phyloP scores from a whole-genome alignment of 192 early-diverging fungal species.

The Anaeromyces robustus region DNA sequence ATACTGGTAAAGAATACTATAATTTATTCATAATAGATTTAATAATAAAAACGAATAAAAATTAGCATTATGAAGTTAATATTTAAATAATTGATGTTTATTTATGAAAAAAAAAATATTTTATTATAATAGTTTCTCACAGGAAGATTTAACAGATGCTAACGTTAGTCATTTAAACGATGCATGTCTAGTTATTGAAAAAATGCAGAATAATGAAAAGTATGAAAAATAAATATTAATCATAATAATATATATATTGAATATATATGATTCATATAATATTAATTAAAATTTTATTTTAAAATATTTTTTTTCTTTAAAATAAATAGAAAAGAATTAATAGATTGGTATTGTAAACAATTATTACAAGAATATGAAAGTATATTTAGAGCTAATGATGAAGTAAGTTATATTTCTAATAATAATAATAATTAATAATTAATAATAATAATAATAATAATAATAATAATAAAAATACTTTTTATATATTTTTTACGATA shows the following conservation, averaged over 20 bases:
- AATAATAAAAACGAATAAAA: no score
- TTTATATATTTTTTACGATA: no score
- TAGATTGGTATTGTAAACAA: slow-evolving; percentile 64
- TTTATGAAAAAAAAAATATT: background rate
- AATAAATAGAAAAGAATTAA: slow-evolving; percentile 27
- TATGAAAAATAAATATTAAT: slow-evolving; percentile 16
- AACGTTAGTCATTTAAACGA: slow-evolving; percentile 39
- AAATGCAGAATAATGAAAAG: slow-evolving; percentile 47
- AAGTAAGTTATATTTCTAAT: slow-evolving; percentile 9
- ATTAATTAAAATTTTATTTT: no score
- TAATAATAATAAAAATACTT: no score
- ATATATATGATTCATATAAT: no score
- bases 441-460: no score
- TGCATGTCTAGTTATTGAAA: slow-evolving; percentile 61
- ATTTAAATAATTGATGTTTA: background rate
- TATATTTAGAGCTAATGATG: slow-evolving; percentile 55
- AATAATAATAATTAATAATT: background rate
- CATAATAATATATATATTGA: no score
- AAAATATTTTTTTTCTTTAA: background rate
- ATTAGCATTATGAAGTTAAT: no score
- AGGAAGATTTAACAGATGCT: background rate
- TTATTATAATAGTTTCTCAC: slow-evolving; percentile 19
- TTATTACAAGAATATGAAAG: slow-evolving; percentile 69
- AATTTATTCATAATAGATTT: no score
- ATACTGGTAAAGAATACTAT: slow-evolving; percentile 18